These are phyloP conservation scores for Bruguiera sexangula DNA, from an alignment of 345 rosid genomes.

Conservation along the genomic window DNA sequence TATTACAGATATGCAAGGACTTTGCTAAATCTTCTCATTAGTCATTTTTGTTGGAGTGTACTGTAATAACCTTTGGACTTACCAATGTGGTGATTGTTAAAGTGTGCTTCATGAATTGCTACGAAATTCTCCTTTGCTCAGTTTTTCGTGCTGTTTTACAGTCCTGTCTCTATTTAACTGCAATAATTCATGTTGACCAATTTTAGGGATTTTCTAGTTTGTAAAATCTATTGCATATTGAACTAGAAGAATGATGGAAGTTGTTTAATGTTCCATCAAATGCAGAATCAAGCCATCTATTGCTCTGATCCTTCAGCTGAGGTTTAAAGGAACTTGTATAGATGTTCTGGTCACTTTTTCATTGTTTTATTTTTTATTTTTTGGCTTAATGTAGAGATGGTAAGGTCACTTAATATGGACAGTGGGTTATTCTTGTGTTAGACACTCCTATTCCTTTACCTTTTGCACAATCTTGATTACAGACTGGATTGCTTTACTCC, in stretches of 20 bases:
- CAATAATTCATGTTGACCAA: no score
- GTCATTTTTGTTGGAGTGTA: no score
- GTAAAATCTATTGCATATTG: not conserved
- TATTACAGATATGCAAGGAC: no score
- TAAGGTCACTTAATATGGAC: not conserved
- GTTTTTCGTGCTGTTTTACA: no score
- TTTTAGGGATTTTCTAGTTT: no score
- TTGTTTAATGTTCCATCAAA: constrained; percentile 17
- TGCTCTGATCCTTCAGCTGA: constrained; percentile 64
- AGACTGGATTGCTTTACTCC: constrained; percentile 58
- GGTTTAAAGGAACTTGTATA: constrained; percentile 35
- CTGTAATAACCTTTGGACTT: no score
- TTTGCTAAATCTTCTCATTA: no score
- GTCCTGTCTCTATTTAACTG: no score
- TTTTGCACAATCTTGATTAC: constrained; percentile 55
- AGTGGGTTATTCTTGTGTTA: constrained; percentile 32
- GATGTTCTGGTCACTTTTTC: not conserved
- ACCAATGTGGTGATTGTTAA: no score
- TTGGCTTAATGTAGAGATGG: not conserved
- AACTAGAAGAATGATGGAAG: constrained; percentile 3
- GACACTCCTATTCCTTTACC: constrained; percentile 66
- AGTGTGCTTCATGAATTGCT: no score
- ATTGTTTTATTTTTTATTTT: not conserved
- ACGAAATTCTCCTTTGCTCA: no score
- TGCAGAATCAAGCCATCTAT: constrained; percentile 50